Conservation (phyloP, 2,329 filamentous ascomycete species). For the Beauveria sp. region DNA sequence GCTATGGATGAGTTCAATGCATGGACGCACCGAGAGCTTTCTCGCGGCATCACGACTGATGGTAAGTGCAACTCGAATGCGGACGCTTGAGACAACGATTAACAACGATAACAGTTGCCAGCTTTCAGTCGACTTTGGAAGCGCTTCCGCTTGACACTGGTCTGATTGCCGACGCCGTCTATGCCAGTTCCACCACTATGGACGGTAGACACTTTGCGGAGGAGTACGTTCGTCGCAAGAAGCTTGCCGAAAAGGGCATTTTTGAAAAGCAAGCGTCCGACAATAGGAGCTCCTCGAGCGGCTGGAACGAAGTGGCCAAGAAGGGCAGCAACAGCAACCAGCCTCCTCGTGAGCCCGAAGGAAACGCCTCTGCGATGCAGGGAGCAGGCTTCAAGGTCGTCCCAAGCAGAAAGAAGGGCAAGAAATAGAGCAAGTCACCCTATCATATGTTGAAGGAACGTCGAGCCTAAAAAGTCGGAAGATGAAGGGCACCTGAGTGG, state of each 20-base stretch:
- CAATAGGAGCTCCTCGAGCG: slow-evolving; percentile 47
- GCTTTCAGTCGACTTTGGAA: slow-evolving; percentile 70
- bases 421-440: slow-evolving; percentile 45
- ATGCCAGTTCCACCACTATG: slow-evolving; percentile 78
- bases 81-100: not conserved
- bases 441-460: slow-evolving; percentile 13
- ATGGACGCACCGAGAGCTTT: slow-evolving; percentile 77
- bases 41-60: slow-evolving; percentile 58
- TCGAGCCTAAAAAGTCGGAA: slow-evolving; percentile 4
- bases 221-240: slow-evolving; percentile 89
- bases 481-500: not conserved
- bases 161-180: slow-evolving; percentile 85
- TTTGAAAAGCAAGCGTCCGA: slow-evolving; percentile 64
- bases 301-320: slow-evolving; percentile 97
- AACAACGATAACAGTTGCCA: slow-evolving; percentile 51
- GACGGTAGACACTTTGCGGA: slow-evolving; percentile 90
- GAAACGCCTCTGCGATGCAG: slow-evolving; percentile 30
- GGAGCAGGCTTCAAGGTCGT: slow-evolving; percentile 80
- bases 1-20: slow-evolving; percentile 91
- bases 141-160: slow-evolving; percentile 69
- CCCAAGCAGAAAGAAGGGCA: slow-evolving; percentile 83
- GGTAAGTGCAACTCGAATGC: slow-evolving; percentile 32
- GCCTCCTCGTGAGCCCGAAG: slow-evolving; percentile 29
- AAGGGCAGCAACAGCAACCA: slow-evolving; percentile 54
- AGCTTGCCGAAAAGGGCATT: slow-evolving; percentile 85